Evolutionary conservation across 2,329 filamentous ascomycete genomes (phyloP).

Genomic region (Pseudovirgaria hyperparasitica): DNA sequence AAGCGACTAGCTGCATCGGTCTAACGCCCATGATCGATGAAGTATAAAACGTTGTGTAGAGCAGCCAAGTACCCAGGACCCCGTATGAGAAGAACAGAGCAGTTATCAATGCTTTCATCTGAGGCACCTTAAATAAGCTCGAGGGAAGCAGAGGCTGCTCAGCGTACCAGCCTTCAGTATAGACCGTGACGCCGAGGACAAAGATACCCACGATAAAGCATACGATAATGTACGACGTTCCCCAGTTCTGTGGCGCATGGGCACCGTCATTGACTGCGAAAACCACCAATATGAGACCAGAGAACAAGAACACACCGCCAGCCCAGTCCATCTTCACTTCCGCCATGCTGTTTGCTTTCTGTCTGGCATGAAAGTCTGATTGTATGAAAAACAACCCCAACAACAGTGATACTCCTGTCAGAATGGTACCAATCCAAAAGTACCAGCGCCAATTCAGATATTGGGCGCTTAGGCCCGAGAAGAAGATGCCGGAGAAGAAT

Average conservation of each 20-base stretch:
- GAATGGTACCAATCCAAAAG: slow-evolving; percentile 20
- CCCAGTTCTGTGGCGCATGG: slow-evolving; percentile 56
- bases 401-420: slow-evolving; percentile 3
- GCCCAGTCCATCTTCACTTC: slow-evolving; percentile 26
- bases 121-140: slow-evolving; percentile 56
- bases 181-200: slow-evolving; percentile 47
- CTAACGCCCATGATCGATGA: too few relatives aligned
- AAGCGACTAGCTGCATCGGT: slow-evolving; percentile 20
- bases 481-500: slow-evolving; percentile 29
- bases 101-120: slow-evolving; percentile 39
- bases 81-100: slow-evolving; percentile 33
- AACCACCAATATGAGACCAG: slow-evolving; percentile 54
- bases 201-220: slow-evolving; percentile 51
- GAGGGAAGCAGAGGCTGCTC: slow-evolving; percentile 55
- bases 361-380: neutral
- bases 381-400: slow-evolving; percentile 1
- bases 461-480: slow-evolving; percentile 20
- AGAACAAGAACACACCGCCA: slow-evolving; percentile 20
- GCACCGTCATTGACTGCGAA: slow-evolving; percentile 64
- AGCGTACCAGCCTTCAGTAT: slow-evolving; percentile 61
- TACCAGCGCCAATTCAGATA: slow-evolving; percentile 19
- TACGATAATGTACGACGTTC: slow-evolving; percentile 57
- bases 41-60: slow-evolving; percentile 28
- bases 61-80: slow-evolving; percentile 23
- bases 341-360: slow-evolving; percentile 6